Base-by-base conservation (phyloP, 2,329 filamentous ascomycete genomes). In the Clonostachys solani region DNA sequence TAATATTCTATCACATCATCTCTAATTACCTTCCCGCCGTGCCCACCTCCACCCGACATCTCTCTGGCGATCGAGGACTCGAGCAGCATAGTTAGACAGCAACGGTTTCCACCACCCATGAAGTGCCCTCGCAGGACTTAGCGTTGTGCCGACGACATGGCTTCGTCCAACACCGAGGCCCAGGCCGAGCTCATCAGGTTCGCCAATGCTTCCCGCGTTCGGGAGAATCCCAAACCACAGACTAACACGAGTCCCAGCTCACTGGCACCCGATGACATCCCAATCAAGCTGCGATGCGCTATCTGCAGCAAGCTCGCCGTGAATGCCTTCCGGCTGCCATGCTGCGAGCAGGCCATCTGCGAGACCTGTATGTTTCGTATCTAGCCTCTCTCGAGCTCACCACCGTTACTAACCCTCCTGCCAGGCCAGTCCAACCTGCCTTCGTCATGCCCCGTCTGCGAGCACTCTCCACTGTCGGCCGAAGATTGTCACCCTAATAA, bases 321-420 rank as follows among this genome's bases (percentile, higher is more conserved):
- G 54, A 95, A 96, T 64, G 89, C 92, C 9, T 95, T 90, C 65
- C 88, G 92, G 53, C 76, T 96, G 29, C 89, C 92, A 2, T 99
- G 94, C 69, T 99, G 94, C 67, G 94, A 96, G 61, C 92, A 95
- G 63, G 86, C 88, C 38, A 95, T 97, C 49, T 97, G 94, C 74
- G 87, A 92, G 61, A 79, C 75, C 54, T 99, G 94, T 96, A 73
- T 61, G 85, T 68, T 36, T 16, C 44, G 19, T 43, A 43, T 40
- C 42, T 29, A 9, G 8, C 23, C 23, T 29, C 23, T 16, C 18
- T 34, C 35, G 23, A 29, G 9, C 23, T 10, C 8, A 10, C 23
- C 23, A 29, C 23, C 3, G 9, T 29, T 29, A 9, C 23, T 29
- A 29, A 29, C 23, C 23, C 5, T 34, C 13, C 5, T 23, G 12